These are phyloP conservation scores for Asterochloris sp. DNA, from an alignment of 139 green algal genomes.

Conservation along the genomic window DNA sequence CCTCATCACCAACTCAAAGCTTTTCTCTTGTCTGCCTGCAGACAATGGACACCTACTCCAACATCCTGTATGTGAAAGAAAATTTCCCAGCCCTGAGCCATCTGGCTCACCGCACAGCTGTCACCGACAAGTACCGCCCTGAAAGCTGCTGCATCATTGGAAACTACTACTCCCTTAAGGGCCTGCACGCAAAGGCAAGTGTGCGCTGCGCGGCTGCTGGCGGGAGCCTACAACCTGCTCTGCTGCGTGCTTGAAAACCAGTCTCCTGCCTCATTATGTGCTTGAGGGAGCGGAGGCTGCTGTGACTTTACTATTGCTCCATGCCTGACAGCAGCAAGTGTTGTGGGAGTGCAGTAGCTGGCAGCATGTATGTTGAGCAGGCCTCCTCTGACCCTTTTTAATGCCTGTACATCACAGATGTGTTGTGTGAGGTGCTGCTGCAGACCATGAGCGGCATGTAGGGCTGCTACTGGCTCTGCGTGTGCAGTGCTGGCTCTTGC, in stretches of 20 bases:
- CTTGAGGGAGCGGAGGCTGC: neutral
- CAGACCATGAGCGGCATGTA: no score
- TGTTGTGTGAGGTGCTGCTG: no score
- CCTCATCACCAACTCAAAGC: no score
- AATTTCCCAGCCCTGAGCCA: constrained; percentile 65
- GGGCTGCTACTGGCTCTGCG: no score
- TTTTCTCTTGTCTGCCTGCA: constrained; percentile 24
- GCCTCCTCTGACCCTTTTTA: no score
- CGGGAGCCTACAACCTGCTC: neutral
- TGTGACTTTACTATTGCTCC: neutral
- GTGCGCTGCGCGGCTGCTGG: neutral
- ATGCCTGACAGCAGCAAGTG: neutral
- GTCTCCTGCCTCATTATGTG: neutral
- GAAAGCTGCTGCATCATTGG: constrained; percentile 94
- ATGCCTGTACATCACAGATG: no score
- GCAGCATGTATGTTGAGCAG: no score
- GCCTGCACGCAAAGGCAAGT: constrained; percentile 40
- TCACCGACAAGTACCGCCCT: constrained; percentile 86
- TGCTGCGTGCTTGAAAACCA: neutral
- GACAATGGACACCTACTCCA: constrained; percentile 93
- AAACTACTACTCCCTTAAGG: constrained; percentile 97
- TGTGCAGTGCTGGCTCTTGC: no score
- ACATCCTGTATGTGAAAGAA: constrained; percentile 95
- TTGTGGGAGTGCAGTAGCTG: no score
- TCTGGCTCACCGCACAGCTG: constrained; percentile 74